Conservation (phyloP, 2,329 filamentous ascomycete species). For the Diaporthe australafricana region DNA sequence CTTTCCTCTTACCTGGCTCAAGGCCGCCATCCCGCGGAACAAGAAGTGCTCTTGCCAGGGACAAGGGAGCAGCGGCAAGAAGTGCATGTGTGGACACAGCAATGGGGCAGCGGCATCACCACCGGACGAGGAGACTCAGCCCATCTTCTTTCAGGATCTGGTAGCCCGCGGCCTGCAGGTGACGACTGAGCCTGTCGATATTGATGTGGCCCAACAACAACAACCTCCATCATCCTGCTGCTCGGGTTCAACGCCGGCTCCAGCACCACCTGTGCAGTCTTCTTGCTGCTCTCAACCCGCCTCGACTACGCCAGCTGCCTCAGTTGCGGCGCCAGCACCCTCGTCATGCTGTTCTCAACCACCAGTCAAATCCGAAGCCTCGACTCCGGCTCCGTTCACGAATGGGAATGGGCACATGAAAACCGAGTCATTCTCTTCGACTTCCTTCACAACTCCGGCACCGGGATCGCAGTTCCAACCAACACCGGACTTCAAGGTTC, state of each 20-base stretch:
- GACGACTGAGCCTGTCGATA: constrained; percentile 42
- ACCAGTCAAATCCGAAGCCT: constrained; percentile 53
- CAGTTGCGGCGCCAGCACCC: neutral
- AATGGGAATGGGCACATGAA: constrained; percentile 37
- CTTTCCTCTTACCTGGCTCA: constrained; percentile 46
- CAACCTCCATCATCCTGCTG: constrained; percentile 49
- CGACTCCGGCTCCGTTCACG: constrained; percentile 8
- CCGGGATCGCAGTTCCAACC: constrained; percentile 49
- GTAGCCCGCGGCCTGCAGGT: constrained; percentile 37
- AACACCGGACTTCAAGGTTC: constrained; percentile 51
- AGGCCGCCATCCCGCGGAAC: constrained; percentile 71
- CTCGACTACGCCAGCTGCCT: neutral
- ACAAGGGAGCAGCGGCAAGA: constrained; percentile 12
- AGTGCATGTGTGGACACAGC: constrained; percentile 31
- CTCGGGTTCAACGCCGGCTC: constrained; percentile 43
- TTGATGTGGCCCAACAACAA: constrained; percentile 44
- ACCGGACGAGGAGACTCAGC: constrained; percentile 36
- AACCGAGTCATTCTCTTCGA: constrained; percentile 40
- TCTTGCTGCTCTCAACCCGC: constrained; percentile 32
- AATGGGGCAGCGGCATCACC: constrained; percentile 38
- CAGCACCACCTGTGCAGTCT: neutral
- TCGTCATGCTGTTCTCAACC: constrained; percentile 55
- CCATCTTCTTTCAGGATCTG: constrained; percentile 37
- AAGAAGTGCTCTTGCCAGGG: constrained; percentile 63
- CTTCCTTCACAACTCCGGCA: constrained; percentile 32